Evolutionary conservation across 805 yeast genomes (phyloP), one percentile per base, ranked within the genome.

Genomic region (Tetrapisispora fleetii): DNA sequence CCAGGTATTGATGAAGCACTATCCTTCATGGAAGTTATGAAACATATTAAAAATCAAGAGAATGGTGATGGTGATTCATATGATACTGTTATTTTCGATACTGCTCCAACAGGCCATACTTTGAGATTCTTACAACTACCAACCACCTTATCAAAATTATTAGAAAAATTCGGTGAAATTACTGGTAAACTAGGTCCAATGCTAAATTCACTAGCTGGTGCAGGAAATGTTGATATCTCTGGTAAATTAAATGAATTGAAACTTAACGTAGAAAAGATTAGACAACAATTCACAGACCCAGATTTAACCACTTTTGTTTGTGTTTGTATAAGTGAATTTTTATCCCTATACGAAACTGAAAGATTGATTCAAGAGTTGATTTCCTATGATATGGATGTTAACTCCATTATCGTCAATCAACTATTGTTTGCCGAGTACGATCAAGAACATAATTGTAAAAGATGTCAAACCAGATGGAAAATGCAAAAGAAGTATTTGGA

Each of bases 31-130:
- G 99, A 93, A 70, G 98, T 93, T 33, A 79, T 93, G 76, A 93
- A 93, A 67, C 98, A 93, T 64, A 90, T 93, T 68, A 90, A 89
- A 69, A 80, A 78, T 55, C 93, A 85, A 69, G 73, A 73, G 53
- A 57, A 57, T 24, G 69, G 69, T 18, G 62, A 63, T 19, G 62
- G 66, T 28, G 69, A 67, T 28, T 74, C 74, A 43, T 93, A 85
- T 65, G 88, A 85, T 57, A 88, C 95, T 9, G 90, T 93, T 55
- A 88, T 93, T 56, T 93, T 93, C 62, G 99, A 93, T 67, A 93
- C 99, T n/a, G 99, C 99, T 0, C 99, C 99, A 58, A 93, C 99
- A 0, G 99, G 99, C 36, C 99, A 93, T 69, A 93, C 99, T 2
- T 74, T 93, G 58, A 80, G 99, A 61, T 93, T 93, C 67, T 75